Base-by-base conservation (phyloP, 768 basidiomycete genomes). In the Auricularia auricula-judae region DNA sequence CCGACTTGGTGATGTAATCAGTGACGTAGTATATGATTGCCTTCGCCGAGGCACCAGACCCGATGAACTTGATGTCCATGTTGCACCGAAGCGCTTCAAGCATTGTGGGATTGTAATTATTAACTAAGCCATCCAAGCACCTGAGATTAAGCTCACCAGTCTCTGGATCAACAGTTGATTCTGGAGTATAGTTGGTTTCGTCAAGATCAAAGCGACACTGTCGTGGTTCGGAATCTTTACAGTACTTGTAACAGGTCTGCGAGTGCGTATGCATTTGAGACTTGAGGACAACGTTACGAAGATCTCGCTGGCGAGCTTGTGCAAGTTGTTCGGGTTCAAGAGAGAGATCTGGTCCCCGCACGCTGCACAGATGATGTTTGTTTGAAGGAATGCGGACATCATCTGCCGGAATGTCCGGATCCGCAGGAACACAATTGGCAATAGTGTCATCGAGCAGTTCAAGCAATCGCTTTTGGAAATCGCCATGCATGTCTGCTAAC, bases 11-110 rank as follows among this genome's bases (percentile, higher is more conserved):
- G 18, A 82, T 80, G 61, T 82, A 82, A 63, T 82, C 74, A 0
- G 80, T 82, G 21, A 82, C 78, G 61, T 82, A 82, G 63, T 78
- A 79, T 3, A 78, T 43, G 0, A 80, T 65, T 0, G 80, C 79
- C 63, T 81, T 81, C 1, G 78, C 78, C 0, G 73, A 65, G 4
- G 68, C 44, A 0, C 81, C 81, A 0, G 79, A 80, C 0, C 74
- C 74, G 14, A 82, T 75, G 29, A 29, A 29, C 29, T 29, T 29
- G 29, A 29, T 29, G 29, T 29, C 29, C 29, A 29, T 29, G 29
- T 82, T 82, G 56, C 77, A 77, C 0, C 74, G 64, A 0, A 81
- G 64, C 0, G 70, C 67, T n/a, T 71, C 44, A 1, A 80, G 8
- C 0, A 81, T 79, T 0, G 74, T 76, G 0, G 58, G 62, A 68